Evolutionary conservation across 345 rosid genomes (phyloP).

Genomic region (Murraya koenigii): DNA sequence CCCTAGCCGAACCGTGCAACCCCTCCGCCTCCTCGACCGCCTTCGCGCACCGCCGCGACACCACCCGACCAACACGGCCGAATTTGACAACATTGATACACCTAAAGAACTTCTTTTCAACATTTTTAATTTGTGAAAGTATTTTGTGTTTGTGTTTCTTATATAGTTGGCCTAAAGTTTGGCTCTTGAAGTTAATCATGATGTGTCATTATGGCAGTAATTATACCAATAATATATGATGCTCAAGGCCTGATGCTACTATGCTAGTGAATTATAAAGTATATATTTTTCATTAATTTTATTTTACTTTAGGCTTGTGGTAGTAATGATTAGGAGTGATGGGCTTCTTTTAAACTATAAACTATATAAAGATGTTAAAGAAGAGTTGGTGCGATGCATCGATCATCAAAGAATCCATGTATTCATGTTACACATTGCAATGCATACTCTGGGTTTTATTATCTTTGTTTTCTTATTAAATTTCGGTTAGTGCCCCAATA

Average conservation of each 20-base stretch:
- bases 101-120: conserved; percentile 25
- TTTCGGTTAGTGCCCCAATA: too few relatives aligned
- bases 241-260: conserved; percentile 21
- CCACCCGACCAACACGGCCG: conserved; percentile 36
- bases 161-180: conserved; percentile 12
- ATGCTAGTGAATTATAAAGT: conserved; percentile 14
- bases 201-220: conserved; percentile 41
- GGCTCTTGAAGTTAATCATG: conserved; percentile 27
- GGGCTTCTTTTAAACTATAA: conserved; percentile 7
- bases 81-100: conserved; percentile 31
- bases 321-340: conserved; percentile 45
- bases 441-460: too few relatives aligned
- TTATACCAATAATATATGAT: conserved; percentile 32
- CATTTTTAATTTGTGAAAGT: conserved; percentile 12
- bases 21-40: conserved; percentile 50
- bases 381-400: conserved; percentile 24
- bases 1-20: conserved; percentile 59
- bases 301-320: conserved; percentile 28
- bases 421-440: background rate
- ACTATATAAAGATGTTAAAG: background rate
- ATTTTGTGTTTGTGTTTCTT: background rate
- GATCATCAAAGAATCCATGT: conserved; percentile 23
- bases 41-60: conserved; percentile 48
- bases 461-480: too few relatives aligned
- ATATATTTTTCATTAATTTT: background rate